A percentile compares a stretch with the other conserved stretches of the same genome.
Conservation (phyloP, 2,329 filamentous ascomycete species). For the Metarhizium robertsii region DNA sequence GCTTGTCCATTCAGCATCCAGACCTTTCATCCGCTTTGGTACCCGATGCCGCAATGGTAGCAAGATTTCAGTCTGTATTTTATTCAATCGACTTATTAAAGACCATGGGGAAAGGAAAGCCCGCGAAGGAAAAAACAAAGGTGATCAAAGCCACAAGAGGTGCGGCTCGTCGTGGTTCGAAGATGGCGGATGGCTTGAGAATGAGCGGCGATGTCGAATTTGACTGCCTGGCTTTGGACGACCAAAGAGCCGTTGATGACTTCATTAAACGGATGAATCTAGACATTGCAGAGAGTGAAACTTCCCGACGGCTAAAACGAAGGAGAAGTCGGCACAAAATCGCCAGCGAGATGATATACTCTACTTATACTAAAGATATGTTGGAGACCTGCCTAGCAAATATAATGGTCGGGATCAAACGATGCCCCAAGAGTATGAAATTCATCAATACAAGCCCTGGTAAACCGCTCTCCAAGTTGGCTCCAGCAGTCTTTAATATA, state of each 20-base stretch:
- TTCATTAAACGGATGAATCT: conserved; percentile 18
- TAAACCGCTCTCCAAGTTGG: conserved; percentile 17
- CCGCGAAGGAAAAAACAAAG: neutral
- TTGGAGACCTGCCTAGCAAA: conserved; percentile 13
- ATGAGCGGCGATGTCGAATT: conserved; percentile 7
- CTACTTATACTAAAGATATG: neutral
- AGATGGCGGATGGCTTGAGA: neutral
- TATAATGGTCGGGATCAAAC: conserved; percentile 16
- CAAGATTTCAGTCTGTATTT: conserved; percentile 17
- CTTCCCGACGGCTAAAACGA: neutral
- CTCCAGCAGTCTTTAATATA: conserved; percentile 27
- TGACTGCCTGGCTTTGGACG: conserved; percentile 10
- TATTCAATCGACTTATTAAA: conserved; percentile 15
- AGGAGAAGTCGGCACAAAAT: neutral
- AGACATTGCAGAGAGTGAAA: neutral
- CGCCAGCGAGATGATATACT: neutral
- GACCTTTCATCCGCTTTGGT: conserved; percentile 21
- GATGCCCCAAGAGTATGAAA: conserved; percentile 13
- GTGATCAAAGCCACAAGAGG: neutral
- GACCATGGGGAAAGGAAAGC: neutral
- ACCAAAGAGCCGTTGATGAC: conserved; percentile 19
- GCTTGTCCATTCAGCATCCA: conserved; percentile 28
- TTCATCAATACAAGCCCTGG: conserved; percentile 9
- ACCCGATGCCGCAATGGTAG: conserved; percentile 15
- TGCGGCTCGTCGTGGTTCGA: neutral